phyloP scores from a whole-genome alignment of 345 rosid species.

The Citrus maxima region DNA sequence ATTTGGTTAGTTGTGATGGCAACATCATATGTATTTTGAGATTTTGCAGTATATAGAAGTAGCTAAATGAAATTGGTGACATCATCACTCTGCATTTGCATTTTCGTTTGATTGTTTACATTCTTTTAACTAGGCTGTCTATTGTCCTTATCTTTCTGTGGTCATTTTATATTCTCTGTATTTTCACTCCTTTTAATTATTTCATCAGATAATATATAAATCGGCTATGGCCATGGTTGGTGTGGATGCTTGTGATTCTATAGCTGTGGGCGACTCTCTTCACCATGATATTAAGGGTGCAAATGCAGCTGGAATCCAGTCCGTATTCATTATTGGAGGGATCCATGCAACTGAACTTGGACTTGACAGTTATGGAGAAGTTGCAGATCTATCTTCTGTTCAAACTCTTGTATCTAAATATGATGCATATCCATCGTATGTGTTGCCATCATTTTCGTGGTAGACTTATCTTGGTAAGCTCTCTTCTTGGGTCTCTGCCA shows the following conservation, averaged over 20 bases:
- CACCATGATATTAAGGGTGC: conserved; percentile 93
- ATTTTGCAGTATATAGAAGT: no score
- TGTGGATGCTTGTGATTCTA: conserved; percentile 50
- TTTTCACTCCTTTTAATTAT: neutral
- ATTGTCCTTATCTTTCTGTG: neutral
- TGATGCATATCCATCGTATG: conserved; percentile 61
- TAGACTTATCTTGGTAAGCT: conserved; percentile 26
- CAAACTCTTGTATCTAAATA: conserved; percentile 54
- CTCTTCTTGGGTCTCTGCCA: neutral
- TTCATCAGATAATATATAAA: conserved; percentile 69
- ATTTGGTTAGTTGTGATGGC: no score
- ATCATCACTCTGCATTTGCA: neutral
- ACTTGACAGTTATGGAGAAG: conserved; percentile 54
- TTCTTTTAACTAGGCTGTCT: neutral
- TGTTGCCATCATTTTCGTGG: conserved; percentile 74
- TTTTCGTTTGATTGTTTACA: neutral
- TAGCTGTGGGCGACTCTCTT: conserved; percentile 88
- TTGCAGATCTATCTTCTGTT: conserved; percentile 53
- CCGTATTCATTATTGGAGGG: conserved; percentile 69
- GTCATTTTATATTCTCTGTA: neutral
- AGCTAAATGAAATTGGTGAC: neutral
- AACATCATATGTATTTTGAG: no score
- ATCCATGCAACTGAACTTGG: conserved; percentile 83
- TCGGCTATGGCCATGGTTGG: conserved; percentile 73
- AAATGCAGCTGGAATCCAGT: conserved; percentile 74